Evolutionary conservation across 257 asterid species (phyloP).

Genomic region (Verbascum thapsus): DNA sequence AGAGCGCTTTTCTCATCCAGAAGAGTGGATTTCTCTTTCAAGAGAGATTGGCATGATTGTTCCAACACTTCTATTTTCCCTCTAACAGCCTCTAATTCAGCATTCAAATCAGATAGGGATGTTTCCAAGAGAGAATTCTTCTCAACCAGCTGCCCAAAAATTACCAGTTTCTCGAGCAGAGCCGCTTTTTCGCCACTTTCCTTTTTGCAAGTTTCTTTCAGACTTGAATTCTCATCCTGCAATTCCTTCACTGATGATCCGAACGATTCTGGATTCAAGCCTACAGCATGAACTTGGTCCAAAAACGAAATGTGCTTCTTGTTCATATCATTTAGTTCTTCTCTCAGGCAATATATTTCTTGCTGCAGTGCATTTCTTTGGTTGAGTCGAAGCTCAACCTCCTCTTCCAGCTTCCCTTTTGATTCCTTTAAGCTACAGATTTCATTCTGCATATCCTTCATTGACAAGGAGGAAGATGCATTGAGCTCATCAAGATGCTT

Average conservation of each 20-base stretch:
- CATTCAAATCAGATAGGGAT: constrained; percentile 76
- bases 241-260: constrained; percentile 64
- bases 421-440: constrained; percentile 60
- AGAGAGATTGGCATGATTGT: constrained; percentile 61
- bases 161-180: constrained; percentile 67
- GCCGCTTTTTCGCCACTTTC: constrained; percentile 65
- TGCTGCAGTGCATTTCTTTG: constrained; percentile 95
- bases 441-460: constrained; percentile 68
- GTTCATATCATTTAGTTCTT: constrained; percentile 73
- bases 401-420: constrained; percentile 73
- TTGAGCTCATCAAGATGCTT: no score
- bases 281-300: constrained; percentile 69
- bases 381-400: constrained; percentile 85
- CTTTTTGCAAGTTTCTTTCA: constrained; percentile 57
- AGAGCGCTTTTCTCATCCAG: constrained; percentile 62
- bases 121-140: constrained; percentile 81
- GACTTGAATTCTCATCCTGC: constrained; percentile 57
- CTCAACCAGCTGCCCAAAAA: constrained; percentile 79
- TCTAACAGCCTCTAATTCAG: constrained; percentile 78
- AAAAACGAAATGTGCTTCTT: constrained; percentile 52
- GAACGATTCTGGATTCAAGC: constrained; percentile 60
- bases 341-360: constrained; percentile 90
- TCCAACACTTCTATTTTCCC: constrained; percentile 67
- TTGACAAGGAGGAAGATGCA: constrained; percentile 63
- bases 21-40: constrained; percentile 69